phyloP scores from a whole-genome alignment of 768 basidiomycete species.

The Amanita pseudoporphyria region DNA sequence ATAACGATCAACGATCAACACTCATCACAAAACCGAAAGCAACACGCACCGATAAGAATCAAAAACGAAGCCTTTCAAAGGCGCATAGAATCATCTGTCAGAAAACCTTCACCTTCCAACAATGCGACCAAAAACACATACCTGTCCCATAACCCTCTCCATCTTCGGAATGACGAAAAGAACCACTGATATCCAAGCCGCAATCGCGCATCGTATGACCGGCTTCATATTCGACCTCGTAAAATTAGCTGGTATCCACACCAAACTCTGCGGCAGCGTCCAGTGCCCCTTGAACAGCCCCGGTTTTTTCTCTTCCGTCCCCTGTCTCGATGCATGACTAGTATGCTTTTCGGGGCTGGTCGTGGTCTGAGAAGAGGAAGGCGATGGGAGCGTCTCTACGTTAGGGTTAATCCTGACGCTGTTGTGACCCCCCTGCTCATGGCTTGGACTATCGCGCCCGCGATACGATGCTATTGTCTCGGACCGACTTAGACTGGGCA shows the following conservation, averaged over 20 bases:
- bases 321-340: neutral
- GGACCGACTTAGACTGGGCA: too few species aligned
- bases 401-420: neutral
- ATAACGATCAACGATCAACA: neutral
- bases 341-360: neutral
- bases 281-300: neutral
- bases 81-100: neutral
- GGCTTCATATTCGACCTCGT: slow-evolving; percentile 54
- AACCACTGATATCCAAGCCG: slow-evolving; percentile 51
- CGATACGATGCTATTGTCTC: too few species aligned
- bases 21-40: neutral
- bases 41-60: slow-evolving; percentile 43
- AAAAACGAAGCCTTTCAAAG: slow-evolving; percentile 39
- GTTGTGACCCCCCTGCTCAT: too few species aligned
- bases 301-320: neutral
- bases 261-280: slow-evolving; percentile 12
- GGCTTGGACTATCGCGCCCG: too few species aligned
- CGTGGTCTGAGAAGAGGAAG: neutral
- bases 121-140: slow-evolving; percentile 15
- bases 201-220: slow-evolving; percentile 48
- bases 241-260: slow-evolving; percentile 52
- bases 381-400: neutral
- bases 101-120: slow-evolving; percentile 1
- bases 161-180: slow-evolving; percentile 48
- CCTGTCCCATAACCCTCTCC: slow-evolving; percentile 47